Evolutionary conservation across 2,329 filamentous ascomycete species (phyloP).

Genomic region (Cladophialophora immunda): DNA sequence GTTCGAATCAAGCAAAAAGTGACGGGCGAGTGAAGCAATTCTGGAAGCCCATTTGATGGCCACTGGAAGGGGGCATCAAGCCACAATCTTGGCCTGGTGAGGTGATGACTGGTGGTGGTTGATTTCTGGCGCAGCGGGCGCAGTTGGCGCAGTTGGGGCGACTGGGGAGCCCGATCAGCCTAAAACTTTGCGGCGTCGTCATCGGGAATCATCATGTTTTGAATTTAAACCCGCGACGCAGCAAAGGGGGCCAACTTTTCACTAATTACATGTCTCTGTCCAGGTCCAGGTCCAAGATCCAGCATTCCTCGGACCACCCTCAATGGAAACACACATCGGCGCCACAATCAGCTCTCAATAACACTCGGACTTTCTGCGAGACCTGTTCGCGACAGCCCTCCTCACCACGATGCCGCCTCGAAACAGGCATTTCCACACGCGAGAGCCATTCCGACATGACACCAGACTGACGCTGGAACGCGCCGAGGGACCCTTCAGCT

Average conservation of each 20-base stretch:
- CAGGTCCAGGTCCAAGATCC: neutral
- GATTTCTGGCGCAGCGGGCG: neutral
- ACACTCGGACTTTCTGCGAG: neutral
- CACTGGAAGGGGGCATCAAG: neutral
- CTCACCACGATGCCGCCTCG: conserved; percentile 31
- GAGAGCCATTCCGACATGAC: conserved; percentile 33
- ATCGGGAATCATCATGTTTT: neutral
- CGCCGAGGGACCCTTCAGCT: conserved; percentile 53
- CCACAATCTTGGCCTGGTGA: neutral
- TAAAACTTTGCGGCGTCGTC: conserved; percentile 1
- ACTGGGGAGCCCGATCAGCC: neutral
- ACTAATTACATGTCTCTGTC: neutral
- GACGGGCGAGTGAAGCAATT: neutral
- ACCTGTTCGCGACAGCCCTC: neutral
- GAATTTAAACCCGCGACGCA: neutral
- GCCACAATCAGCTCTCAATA: neutral
- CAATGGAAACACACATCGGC: neutral
- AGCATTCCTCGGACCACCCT: neutral
- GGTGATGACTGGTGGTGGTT: neutral
- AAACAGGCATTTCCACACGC: conserved; percentile 31
- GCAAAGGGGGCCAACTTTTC: neutral
- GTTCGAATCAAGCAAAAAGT: conserved; percentile 13
- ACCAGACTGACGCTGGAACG: conserved; percentile 24
- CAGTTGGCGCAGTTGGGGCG: neutral
- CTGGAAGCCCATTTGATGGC: neutral